Percentiles rank a stretch among this genome's conserved stretches.
phyloP scores from a whole-genome alignment of 2,329 filamentous ascomycete genomes.

The Coniochaeta sp. region DNA sequence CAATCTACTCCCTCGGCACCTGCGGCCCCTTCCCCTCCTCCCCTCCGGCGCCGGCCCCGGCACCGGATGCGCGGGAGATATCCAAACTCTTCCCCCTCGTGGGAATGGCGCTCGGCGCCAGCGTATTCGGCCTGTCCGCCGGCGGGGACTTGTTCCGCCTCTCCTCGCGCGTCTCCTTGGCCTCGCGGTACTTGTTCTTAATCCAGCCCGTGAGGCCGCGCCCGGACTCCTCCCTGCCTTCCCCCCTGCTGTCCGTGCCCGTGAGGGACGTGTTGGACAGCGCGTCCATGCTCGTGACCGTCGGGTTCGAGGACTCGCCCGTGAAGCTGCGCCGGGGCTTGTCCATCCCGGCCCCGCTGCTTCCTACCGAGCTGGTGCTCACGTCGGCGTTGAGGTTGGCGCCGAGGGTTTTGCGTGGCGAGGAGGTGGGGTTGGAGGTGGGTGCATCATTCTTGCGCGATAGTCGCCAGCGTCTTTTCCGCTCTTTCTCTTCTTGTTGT shows the following conservation, averaged over 20 bases:
- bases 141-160: constrained; percentile 51
- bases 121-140: constrained; percentile 20
- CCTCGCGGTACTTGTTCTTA: constrained; percentile 52
- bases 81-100: constrained; percentile 1
- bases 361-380: constrained; percentile 63
- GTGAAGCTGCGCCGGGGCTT: constrained; percentile 42
- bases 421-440: constrained; percentile 31
- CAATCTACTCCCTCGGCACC: background rate
- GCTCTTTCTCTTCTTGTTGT: constrained; percentile 46
- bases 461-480: constrained; percentile 65
- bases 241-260: constrained; percentile 18
- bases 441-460: constrained; percentile 56
- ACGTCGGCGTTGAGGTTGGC: constrained; percentile 56
- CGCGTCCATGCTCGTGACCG: constrained; percentile 28
- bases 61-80: background rate
- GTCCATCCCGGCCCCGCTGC: constrained; percentile 33
- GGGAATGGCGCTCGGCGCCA: background rate
- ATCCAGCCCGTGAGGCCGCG: constrained; percentile 52
- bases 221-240: constrained; percentile 35
- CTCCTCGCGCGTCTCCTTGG: constrained; percentile 49
- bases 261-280: constrained; percentile 27
- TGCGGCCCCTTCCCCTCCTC: background rate
- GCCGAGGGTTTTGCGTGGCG: constrained; percentile 44
- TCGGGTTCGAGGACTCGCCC: constrained; percentile 43
- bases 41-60: too few species aligned